Evolutionary conservation across 1,139 yeast species (phyloP).

Genomic region (Geotrichum phurueaensis): DNA sequence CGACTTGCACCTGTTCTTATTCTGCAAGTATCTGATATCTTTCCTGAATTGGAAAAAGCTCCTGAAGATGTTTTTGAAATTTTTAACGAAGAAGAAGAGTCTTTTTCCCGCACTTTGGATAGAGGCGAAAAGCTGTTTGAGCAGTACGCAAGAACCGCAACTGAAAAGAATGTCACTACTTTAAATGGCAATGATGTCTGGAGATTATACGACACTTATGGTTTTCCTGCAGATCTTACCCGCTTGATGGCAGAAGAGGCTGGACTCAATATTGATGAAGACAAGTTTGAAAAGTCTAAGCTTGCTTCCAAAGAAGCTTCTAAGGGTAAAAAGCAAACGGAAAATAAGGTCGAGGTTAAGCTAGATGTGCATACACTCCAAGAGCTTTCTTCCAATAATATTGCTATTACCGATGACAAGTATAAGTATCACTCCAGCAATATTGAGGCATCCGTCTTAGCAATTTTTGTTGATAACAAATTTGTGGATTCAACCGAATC

Average conservation of each 20-base stretch:
- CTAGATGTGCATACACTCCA: conserved; percentile 88
- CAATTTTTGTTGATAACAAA: conserved; percentile 61
- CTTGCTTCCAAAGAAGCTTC: conserved; percentile 90
- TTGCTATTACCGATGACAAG: conserved; percentile 78
- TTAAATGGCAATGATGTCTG: conserved; percentile 93
- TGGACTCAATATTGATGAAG: conserved; percentile 86
- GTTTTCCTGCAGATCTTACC: conserved; percentile 97
- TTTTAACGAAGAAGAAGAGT: conserved; percentile 89
- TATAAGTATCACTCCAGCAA: conserved; percentile 45
- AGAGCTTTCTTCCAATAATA: conserved; percentile 39
- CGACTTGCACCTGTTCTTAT: conserved; percentile 88
- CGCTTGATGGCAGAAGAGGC: conserved; percentile 98
- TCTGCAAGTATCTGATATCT: conserved; percentile 77
- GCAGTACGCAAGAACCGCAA: conserved; percentile 79
- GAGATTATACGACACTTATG: conserved; percentile 98
- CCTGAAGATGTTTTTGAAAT: conserved; percentile 78
- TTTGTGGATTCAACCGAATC: conserved; percentile 47
- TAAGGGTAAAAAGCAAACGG: conserved; percentile 71
- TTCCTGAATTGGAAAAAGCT: conserved; percentile 81
- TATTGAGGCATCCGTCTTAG: conserved; percentile 45
- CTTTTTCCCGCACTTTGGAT: conserved; percentile 90
- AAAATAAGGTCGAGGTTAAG: conserved; percentile 54
- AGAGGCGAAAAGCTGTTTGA: conserved; percentile 97
- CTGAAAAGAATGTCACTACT: conserved; percentile 65
- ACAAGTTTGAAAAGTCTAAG: conserved; percentile 84